Evolutionary conservation across 1,284 basidiomycete species (phyloP), one percentile per base, ranked within the genome.

Genomic region (Cutaneotrichosporon daszewskae): DNA sequence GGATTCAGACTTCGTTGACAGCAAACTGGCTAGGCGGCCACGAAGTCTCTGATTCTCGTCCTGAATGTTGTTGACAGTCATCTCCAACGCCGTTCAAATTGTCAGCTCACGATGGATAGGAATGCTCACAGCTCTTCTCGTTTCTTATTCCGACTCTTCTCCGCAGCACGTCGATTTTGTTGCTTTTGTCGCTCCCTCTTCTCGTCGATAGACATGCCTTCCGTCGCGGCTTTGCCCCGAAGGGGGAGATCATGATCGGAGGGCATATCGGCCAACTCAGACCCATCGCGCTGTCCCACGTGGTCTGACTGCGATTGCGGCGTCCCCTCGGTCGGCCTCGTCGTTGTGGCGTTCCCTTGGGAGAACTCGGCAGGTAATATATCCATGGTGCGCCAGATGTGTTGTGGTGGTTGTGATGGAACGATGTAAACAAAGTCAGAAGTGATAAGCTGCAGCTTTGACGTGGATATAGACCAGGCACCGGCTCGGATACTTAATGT

Each of bases 141-240:
- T 45, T 63, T 64, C 58, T 69, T 70, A 11, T 54, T 54, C 19
- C 69, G 45, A 40, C 63, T 66, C 39, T 56, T 52, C 47, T 66
- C 60, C 1, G 69, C 69, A 0, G 69, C 69, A 16, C 59, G 53
- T 13, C 63, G 51, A 48, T 72, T 72, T 40, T 66, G 64, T 28
- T 59, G 58, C 49, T 58, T 63, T 44, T 64, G 60, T 18, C 58
- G 51, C 25, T 56, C 57, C 51, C 62, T 68, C 55, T 65, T 69
- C 46, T 69, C 58, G 22, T 57, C 52, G 2, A 37, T 40, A 0
- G 52, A 52, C 43, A 59, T 4, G 4, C 43, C 43, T n/a, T 49
- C 43, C 5, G 40, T 45, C 1, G 43, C 42, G 7, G 43, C 43
- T 16, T 52, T 52, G 18, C 45, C 45, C 1, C 50, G 50, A 11